These are phyloP conservation scores for Houttuynia cordata DNA, from an alignment of 164 flowering plant species.

Conservation along the genomic window DNA sequence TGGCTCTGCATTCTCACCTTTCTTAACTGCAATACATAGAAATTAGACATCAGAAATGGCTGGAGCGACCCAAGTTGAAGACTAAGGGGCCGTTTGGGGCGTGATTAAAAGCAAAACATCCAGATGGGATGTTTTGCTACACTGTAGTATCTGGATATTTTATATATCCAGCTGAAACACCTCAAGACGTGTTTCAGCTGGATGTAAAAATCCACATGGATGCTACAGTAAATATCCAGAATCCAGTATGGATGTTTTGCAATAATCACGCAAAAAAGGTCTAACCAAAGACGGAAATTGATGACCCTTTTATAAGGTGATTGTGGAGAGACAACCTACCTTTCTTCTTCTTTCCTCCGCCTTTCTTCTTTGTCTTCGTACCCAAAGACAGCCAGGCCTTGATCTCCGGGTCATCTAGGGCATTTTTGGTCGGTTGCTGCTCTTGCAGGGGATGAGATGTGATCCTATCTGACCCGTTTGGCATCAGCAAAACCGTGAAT, in stretches of 20 bases:
- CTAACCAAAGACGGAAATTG: background rate
- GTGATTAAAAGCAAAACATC: too few species aligned
- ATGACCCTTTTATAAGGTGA: background rate
- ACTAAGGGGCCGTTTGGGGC: too few species aligned
- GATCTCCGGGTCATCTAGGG: constrained; percentile 72
- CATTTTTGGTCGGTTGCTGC: constrained; percentile 55
- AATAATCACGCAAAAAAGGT: too few species aligned
- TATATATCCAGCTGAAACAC: too few species aligned
- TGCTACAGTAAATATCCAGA: too few species aligned
- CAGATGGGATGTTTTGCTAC: too few species aligned
- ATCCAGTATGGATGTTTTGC: too few species aligned
- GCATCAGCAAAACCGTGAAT: constrained; percentile 92
- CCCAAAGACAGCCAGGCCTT: constrained; percentile 85
- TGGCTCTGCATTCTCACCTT: constrained; percentile 44
- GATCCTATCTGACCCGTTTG: constrained; percentile 85
- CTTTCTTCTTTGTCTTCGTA: constrained; percentile 87
- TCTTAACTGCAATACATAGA: constrained; percentile 43
- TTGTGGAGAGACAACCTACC: constrained; percentile 23
- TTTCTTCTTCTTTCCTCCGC: constrained; percentile 96
- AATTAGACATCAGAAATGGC: background rate
- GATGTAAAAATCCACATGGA: too few species aligned
- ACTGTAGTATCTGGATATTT: too few species aligned
- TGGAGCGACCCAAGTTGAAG: too few species aligned
- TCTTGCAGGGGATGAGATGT: constrained; percentile 78
- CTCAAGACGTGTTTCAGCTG: too few species aligned